Conservation (phyloP, 768 basidiomycete genomes). For the Calocera cornea region DNA sequence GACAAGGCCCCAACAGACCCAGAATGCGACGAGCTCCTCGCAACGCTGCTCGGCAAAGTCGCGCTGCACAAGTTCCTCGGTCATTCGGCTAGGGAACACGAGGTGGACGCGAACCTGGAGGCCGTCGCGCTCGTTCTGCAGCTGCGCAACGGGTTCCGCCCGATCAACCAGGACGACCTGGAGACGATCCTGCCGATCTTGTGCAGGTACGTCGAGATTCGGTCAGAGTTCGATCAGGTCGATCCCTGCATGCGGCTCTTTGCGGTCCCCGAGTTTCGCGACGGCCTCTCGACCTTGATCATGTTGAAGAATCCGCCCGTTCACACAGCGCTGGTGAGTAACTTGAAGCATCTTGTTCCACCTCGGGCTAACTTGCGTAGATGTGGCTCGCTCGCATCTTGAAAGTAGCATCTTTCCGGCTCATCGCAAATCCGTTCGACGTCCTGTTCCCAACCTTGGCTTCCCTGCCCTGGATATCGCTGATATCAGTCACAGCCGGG, state of each 20-base stretch:
- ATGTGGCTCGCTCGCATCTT: background rate
- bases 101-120: background rate
- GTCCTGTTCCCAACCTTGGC: background rate
- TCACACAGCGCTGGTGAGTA: background rate
- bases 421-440: background rate
- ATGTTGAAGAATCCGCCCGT: background rate
- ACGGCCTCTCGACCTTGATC: background rate
- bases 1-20: too few species aligned
- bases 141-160: background rate
- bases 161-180: background rate
- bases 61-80: background rate
- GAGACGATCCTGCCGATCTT: background rate
- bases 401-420: background rate
- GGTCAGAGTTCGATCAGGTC: background rate
- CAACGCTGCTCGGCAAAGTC: background rate
- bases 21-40: too few species aligned
- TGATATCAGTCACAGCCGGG: background rate
- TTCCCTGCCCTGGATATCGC: background rate
- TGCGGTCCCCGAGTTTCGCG: background rate
- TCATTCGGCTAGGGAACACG: background rate
- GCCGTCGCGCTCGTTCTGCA: background rate
- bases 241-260: background rate
- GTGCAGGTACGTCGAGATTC: background rate
- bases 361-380: background rate
- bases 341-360: background rate